Conservation (phyloP, 495 filamentous ascomycete species). For the Aspergillus indologenus region DNA sequence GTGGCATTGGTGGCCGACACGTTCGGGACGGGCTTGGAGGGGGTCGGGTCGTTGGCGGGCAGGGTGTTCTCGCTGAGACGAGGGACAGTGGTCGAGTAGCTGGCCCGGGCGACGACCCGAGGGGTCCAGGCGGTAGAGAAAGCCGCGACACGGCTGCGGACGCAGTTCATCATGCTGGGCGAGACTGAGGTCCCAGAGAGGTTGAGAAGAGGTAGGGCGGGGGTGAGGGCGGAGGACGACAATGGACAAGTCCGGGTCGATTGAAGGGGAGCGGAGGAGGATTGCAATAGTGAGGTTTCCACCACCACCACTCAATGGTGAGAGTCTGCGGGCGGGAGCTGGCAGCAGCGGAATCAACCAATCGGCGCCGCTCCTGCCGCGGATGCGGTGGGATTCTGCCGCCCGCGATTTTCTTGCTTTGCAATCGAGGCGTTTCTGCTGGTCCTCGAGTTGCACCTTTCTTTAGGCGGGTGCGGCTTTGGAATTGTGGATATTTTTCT, state of each 20-base stretch:
- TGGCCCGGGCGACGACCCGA: constrained; percentile 36
- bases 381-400: constrained; percentile 24
- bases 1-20: constrained; percentile 61
- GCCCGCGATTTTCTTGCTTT: constrained; percentile 11
- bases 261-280: constrained; percentile 20
- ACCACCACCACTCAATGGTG: neutral
- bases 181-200: constrained; percentile 16
- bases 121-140: constrained; percentile 37
- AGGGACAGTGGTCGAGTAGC: constrained; percentile 48
- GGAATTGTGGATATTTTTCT: constrained; percentile 20
- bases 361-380: constrained; percentile 21
- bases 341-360: constrained; percentile 20
- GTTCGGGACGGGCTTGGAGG: constrained; percentile 44
- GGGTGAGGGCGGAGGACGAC: constrained; percentile 25
- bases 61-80: constrained; percentile 49
- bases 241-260: constrained; percentile 24
- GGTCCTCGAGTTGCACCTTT: neutral
- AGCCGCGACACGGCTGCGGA: constrained; percentile 47
- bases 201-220: constrained; percentile 4
- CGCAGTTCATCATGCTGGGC: constrained; percentile 56
- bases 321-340: constrained; percentile 20
- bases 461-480: neutral
- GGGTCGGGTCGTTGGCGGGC: constrained; percentile 54
- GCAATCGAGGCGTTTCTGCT: constrained; percentile 6
- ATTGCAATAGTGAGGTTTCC: constrained; percentile 8